Base-by-base conservation (phyloP, 2,329 filamentous ascomycete genomes). In the Paecilomyces sp. region DNA sequence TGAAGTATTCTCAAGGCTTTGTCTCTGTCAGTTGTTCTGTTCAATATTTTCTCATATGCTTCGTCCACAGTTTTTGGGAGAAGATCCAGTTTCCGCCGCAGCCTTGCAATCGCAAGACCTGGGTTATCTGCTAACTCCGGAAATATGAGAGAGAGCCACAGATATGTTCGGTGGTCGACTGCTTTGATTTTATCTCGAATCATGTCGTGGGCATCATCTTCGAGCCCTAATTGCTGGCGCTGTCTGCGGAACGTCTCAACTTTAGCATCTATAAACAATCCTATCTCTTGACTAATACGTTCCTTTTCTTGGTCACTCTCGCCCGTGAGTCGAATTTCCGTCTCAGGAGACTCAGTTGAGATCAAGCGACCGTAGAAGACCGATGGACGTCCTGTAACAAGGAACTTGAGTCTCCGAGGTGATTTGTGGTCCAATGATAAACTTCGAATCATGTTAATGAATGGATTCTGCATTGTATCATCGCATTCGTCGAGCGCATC, bases 1-100 rank as follows among this genome's bases (percentile, higher is more conserved):
- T 61, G 61, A 9, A 62, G 54, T 12, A 62, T 30, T 34, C 9
- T 54, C 28, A 15, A 55, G 4, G 58, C 55, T 33, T 57, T 57
- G 11, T 7, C 13, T 18, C 13, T 5, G 12, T 60, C 57, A 3
- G 2, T 9, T 34, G 58, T 58, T 15, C 41, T 57, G 11, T 30
- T n/a, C 33, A 62, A 15, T 3, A 60, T 62, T 24, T 33, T 58
- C 4, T 56, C 51, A 12, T 62, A 62, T 12, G 61, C 59, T 3
- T 36, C 34, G 24, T 62, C 56, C 18, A 62, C 54, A 25, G 50
- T 50, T 15, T 18, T 28, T 0, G 61, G 61, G 3, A 62, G 34
- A 9, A 56, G 3, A 9, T 59, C 6, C 2, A 58, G 11, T 8
- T 15, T 51, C 3, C 50, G 22, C 4, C 41, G 24, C 8, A 59